These are phyloP conservation scores for Trifolium dubium DNA, from an alignment of 306 rosid species.

Conservation along the genomic window DNA sequence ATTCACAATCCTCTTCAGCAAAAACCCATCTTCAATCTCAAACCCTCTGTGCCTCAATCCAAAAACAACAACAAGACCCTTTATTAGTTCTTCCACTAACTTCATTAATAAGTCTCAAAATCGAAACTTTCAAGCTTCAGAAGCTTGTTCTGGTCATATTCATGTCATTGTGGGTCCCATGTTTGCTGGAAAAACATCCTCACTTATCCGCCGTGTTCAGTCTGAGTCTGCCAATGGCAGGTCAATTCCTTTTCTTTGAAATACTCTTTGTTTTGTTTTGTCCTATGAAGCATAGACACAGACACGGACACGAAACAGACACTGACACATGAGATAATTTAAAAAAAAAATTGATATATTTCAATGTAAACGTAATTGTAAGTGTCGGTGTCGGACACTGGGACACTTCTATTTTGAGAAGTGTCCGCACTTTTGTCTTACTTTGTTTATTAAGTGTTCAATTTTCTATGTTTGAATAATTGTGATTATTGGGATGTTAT, in stretches of 20 bases:
- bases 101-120: slow-evolving; percentile 41
- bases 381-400: too few relatives aligned
- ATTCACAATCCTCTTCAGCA: slow-evolving; percentile 20
- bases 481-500: slow-evolving; percentile 12
- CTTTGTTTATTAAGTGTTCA: slow-evolving; percentile 9
- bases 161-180: slow-evolving; percentile 92
- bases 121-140: slow-evolving; percentile 44
- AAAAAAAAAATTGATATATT: too few relatives aligned
- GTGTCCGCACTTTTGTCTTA: too few relatives aligned
- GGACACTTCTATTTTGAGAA: too few relatives aligned
- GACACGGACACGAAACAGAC: too few relatives aligned
- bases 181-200: slow-evolving; percentile 91
- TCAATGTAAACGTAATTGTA: too few relatives aligned
- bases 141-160: slow-evolving; percentile 66
- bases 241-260: slow-evolving; percentile 38
- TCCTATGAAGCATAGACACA: too few relatives aligned
- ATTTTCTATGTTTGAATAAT: slow-evolving; percentile 13
- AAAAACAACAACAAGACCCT: slow-evolving; percentile 35
- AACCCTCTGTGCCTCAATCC: slow-evolving; percentile 51
- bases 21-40: slow-evolving; percentile 34
- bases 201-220: slow-evolving; percentile 81
- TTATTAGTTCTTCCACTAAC: slow-evolving; percentile 27
- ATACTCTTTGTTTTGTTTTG: not conserved
- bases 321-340: too few relatives aligned
- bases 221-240: slow-evolving; percentile 73